Evolutionary conservation across 495 filamentous ascomycete species (phyloP).

Genomic region (Trichoderma erinaceum): DNA sequence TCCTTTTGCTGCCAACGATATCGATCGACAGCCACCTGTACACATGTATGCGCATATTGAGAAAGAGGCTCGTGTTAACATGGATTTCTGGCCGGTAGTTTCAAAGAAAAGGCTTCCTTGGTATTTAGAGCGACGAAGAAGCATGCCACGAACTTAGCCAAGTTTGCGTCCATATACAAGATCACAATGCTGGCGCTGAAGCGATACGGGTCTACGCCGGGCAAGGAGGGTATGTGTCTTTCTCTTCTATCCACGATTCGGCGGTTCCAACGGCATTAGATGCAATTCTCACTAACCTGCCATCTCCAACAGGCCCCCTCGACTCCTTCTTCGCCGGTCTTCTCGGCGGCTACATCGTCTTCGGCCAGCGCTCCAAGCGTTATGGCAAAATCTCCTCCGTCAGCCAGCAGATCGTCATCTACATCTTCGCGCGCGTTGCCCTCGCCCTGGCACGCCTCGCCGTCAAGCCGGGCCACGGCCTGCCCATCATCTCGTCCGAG

Average conservation of each 20-base stretch:
- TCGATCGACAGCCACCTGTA: background rate
- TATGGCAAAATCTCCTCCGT: conserved; percentile 66
- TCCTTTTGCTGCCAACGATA: background rate
- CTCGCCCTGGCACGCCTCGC: conserved; percentile 77
- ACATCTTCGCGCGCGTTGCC: conserved; percentile 88
- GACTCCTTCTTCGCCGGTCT: conserved; percentile 88
- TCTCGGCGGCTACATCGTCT: conserved; percentile 86
- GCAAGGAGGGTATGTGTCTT: conserved; percentile 43
- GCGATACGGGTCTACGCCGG: conserved; percentile 52
- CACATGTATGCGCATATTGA: background rate
- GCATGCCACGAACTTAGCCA: conserved; percentile 86
- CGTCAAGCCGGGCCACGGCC: conserved; percentile 54
- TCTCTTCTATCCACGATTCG: background rate
- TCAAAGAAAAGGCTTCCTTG: conserved; percentile 71
- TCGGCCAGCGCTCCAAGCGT: conserved; percentile 57
- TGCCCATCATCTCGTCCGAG: conserved; percentile 38
- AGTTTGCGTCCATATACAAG: conserved; percentile 90
- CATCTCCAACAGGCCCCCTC: conserved; percentile 48
- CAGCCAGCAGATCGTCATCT: conserved; percentile 97
- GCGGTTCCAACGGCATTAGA: background rate
- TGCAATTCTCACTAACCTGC: conserved; percentile 4
- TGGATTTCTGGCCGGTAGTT: conserved; percentile 31
- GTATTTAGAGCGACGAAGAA: conserved; percentile 80
- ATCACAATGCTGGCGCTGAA: conserved; percentile 63
- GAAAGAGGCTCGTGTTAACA: conserved; percentile 1